A percentile compares a stretch with the other conserved stretches of the same genome.
phyloP scores from a whole-genome alignment of 176 grass and related monocot genomes.

The Juncus inflexus region DNA sequence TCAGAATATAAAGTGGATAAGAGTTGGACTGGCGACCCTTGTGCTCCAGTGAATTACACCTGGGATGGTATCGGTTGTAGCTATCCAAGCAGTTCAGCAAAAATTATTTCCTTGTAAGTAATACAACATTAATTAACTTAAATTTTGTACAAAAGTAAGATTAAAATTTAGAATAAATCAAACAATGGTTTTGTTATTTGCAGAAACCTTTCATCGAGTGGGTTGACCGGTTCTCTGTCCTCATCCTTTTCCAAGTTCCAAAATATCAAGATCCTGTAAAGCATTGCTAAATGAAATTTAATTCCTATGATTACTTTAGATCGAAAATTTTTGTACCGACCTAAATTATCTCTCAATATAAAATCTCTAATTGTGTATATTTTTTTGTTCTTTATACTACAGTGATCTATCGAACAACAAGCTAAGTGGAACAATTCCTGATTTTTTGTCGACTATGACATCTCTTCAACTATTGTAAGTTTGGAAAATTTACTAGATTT shows the following conservation, averaged over 20 bases:
- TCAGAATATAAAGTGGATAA: constrained; percentile 5
- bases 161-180: background rate
- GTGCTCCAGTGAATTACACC: constrained; percentile 5
- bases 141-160: too few relatives aligned
- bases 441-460: constrained; percentile 12
- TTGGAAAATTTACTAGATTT: background rate
- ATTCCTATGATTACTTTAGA: background rate
- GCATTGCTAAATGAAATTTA: background rate
- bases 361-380: background rate
- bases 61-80: constrained; percentile 16
- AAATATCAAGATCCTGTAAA: constrained; percentile 17
- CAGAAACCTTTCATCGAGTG: constrained; percentile 10
- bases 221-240: constrained; percentile 11
- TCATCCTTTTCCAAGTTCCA: constrained; percentile 13
- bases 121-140: too few relatives aligned
- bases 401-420: constrained; percentile 28
- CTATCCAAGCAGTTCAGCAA: background rate
- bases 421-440: constrained; percentile 17
- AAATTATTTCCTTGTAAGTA: background rate
- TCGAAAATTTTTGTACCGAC: background rate
- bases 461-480: constrained; percentile 17
- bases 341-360: too few relatives aligned
- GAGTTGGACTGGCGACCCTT: constrained; percentile 30
- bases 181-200: background rate
- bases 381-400: background rate